A percentile compares a stretch with the other conserved stretches of the same genome.
These are phyloP conservation scores for Galeopsis tetrahit DNA, from an alignment of 257 asterid species.

Conservation along the genomic window DNA sequence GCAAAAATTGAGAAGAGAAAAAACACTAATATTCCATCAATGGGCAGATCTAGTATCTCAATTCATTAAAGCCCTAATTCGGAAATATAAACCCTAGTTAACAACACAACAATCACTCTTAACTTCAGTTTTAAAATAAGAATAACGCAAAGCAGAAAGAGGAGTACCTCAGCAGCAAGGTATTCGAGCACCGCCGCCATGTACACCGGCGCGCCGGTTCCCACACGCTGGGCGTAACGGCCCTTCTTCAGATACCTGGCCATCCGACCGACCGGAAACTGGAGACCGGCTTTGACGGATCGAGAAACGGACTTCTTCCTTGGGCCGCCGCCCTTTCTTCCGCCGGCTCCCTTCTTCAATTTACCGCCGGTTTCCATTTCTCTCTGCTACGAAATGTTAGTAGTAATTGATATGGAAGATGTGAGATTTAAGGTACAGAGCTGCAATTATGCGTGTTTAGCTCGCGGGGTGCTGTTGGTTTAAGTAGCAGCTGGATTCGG, in stretches of 20 bases:
- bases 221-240: slow-evolving; percentile 42
- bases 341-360: slow-evolving; percentile 31
- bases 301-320: slow-evolving; percentile 43
- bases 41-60: neutral
- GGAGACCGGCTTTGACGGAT: slow-evolving; percentile 43
- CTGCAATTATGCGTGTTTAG: neutral
- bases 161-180: slow-evolving; percentile 46
- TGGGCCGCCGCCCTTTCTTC: slow-evolving; percentile 43
- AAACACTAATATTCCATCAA: neutral
- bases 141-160: neutral
- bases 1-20: too few species aligned
- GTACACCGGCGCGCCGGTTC: slow-evolving; percentile 46
- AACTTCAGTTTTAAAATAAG: too few species aligned
- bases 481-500: slow-evolving; percentile 28
- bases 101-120: too few species aligned
- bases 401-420: neutral
- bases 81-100: neutral
- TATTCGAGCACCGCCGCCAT: slow-evolving; percentile 45
- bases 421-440: neutral
- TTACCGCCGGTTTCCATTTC: slow-evolving; percentile 6
- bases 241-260: slow-evolving; percentile 46
- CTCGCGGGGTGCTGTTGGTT: slow-evolving; percentile 24
- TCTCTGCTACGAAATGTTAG: neutral
- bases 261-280: slow-evolving; percentile 45
- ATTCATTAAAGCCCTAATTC: neutral